Conservation (phyloP, 768 basidiomycete species). For the Boletus sensibilis region DNA sequence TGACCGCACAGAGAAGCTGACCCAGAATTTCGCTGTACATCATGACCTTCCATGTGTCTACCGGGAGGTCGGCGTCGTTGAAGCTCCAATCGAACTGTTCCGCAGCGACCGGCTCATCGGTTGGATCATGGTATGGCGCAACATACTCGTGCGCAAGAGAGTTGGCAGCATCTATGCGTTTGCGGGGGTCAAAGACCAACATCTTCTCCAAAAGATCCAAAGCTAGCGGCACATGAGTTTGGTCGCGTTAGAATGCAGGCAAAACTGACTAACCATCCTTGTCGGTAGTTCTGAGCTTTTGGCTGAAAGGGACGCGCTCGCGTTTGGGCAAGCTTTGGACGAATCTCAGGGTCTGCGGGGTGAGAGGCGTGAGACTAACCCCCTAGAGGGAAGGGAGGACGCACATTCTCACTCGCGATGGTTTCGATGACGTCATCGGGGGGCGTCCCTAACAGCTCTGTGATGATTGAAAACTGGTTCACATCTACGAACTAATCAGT, state of each 20-base stretch:
- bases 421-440: slow-evolving; percentile 99
- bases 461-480: slow-evolving; percentile 99
- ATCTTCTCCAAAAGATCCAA: slow-evolving; percentile 96
- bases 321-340: slow-evolving; percentile 98
- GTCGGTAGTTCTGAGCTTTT: slow-evolving; percentile 88
- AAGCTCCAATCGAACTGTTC: slow-evolving; percentile 99
- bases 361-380: slow-evolving; percentile 3
- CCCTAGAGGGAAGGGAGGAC: slow-evolving; percentile 25
- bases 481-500: slow-evolving; percentile 65
- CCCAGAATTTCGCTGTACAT: slow-evolving; percentile 99
- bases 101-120: slow-evolving; percentile 90
- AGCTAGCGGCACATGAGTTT: slow-evolving; percentile 45
- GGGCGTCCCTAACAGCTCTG: slow-evolving; percentile 96
- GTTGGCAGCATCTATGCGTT: slow-evolving; percentile 91
- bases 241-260: neutral
- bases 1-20: slow-evolving; percentile 37
- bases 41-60: slow-evolving; percentile 99
- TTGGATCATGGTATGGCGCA: slow-evolving; percentile 96
- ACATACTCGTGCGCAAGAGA: slow-evolving; percentile 94
- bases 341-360: slow-evolving; percentile 85
- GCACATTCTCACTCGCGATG: slow-evolving; percentile 94
- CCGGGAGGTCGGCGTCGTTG: slow-evolving; percentile 97
- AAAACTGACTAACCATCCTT: slow-evolving; percentile 62
- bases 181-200: slow-evolving; percentile 97
- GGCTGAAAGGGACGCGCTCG: slow-evolving; percentile 90